phyloP scores from a whole-genome alignment of 116 monocot species.

The Thalassia testudinum region DNA sequence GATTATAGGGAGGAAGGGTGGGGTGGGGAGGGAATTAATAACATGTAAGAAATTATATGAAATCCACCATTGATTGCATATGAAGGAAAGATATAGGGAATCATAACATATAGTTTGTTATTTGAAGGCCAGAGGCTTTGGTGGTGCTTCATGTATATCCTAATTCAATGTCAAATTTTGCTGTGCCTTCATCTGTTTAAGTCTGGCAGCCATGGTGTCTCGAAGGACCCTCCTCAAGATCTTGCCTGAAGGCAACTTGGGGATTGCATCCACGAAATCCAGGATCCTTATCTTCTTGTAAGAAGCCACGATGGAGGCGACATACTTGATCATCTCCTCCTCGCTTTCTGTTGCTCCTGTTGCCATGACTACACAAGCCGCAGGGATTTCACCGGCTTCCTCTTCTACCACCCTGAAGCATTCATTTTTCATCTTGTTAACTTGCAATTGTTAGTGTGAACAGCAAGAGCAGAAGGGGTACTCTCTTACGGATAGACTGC shows the following conservation, averaged over 20 bases:
- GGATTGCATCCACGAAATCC: constrained; percentile 51
- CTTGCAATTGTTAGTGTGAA: too few species aligned
- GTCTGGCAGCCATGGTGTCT: not conserved
- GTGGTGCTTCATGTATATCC: too few species aligned
- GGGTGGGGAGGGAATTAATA: too few species aligned
- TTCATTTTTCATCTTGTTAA: not conserved
- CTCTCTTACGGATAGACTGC: constrained; percentile 69
- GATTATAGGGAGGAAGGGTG: too few species aligned
- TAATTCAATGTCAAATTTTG: too few species aligned
- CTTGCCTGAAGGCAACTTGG: constrained; percentile 68
- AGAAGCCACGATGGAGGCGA: constrained; percentile 62
- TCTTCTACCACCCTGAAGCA: constrained; percentile 39
- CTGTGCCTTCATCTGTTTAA: too few species aligned
- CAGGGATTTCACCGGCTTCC: constrained; percentile 80
- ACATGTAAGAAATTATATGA: too few species aligned
- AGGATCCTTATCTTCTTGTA: constrained; percentile 60
- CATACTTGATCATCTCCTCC: constrained; percentile 49
- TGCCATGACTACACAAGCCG: constrained; percentile 59
- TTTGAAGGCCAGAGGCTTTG: too few species aligned
- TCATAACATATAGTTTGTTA: too few species aligned
- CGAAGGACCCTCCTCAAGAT: constrained; percentile 52
- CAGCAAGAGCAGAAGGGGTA: too few species aligned
- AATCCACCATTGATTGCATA: too few species aligned
- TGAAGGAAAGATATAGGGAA: too few species aligned
- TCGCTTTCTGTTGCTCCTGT: constrained; percentile 29